These are phyloP conservation scores for Ophiosphaerella herpotricha DNA, from an alignment of 2,329 filamentous ascomycete genomes.

Conservation along the genomic window DNA sequence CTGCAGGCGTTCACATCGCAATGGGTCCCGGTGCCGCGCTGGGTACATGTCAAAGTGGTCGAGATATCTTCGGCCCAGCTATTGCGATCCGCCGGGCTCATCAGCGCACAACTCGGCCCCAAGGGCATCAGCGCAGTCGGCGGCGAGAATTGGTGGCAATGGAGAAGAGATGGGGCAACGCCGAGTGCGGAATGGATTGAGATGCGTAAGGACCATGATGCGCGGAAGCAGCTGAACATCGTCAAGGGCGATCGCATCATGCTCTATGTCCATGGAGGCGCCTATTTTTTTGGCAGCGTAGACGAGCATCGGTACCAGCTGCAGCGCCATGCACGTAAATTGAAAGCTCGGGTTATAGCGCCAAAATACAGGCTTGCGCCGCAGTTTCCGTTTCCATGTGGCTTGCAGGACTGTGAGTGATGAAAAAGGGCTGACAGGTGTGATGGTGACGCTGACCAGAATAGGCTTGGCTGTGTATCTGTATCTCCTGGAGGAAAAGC, in stretches of 20 bases:
- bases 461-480: conserved; percentile 75
- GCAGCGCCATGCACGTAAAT: conserved; percentile 91
- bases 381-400: conserved; percentile 95
- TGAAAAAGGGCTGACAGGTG: not conserved
- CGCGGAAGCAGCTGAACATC: conserved; percentile 66
- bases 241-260: conserved; percentile 73
- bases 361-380: conserved; percentile 84
- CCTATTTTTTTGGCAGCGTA: conserved; percentile 93
- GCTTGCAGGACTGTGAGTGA: conserved; percentile 74
- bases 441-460: conserved; percentile 5
- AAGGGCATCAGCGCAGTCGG: conserved; percentile 76
- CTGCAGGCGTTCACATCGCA: conserved; percentile 89
- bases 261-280: conserved; percentile 92
- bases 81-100: conserved; percentile 63
- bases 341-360: conserved; percentile 87
- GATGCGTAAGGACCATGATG: conserved; percentile 81
- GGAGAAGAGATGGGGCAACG: conserved; percentile 67
- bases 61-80: conserved; percentile 68
- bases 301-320: conserved; percentile 98
- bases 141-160: conserved; percentile 77
- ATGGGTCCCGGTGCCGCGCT: conserved; percentile 86
- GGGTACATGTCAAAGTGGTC: conserved; percentile 78
- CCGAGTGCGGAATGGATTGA: conserved; percentile 94
- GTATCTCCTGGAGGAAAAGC: conserved; percentile 70
- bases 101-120: conserved; percentile 76